Base-by-base conservation (phyloP, 768 basidiomycete species). In the Roridomyces roridus region DNA sequence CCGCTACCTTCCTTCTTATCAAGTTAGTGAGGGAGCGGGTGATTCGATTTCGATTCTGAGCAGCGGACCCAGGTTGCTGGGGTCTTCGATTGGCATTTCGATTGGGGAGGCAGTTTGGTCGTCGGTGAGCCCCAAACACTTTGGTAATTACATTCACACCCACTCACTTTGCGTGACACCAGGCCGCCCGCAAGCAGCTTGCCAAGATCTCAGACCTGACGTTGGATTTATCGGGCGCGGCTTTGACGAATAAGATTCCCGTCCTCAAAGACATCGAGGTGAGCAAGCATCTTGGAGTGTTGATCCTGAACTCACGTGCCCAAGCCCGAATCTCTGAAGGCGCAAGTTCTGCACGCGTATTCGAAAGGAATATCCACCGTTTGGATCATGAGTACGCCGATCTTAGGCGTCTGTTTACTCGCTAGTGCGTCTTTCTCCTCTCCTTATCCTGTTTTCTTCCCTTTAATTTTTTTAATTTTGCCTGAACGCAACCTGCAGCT, bases 311-410 rank as follows among this genome's bases (percentile, higher is more conserved):
- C 15, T 10, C 23, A 1, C 6, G 3, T 20, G 11, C 28, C 28
- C 6, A 21, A 63, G 61, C 61, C 61, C 18, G 53, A 59, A 2
- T 51, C 61, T 5, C 20, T 59, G 4, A 23, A 42, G 35, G 48
- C 55, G 9, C 57, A 52, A 44, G 61, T 59, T 4, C 34, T 51
- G 6, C 61, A 52, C 25, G 61, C 61, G 5, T 63, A 59, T 29
- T 55, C 61, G 8, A 63, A 41, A 34, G 54, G 53, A 7, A 53
- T 63, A 17, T 55, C 57, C 2, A 36, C 61, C 6, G 58, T 63
- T 24, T 63, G 61, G 61, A 28, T 63, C 2, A 34, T 59, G 5
- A 35, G 51, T 41, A 63, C 61, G 10, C 61, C 61, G 3, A 55
- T 63, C 8, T 40, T 63, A 8, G 29, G 37, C 28, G 35, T 55